These are phyloP conservation scores for Neurospora sp. DNA, from an alignment of 495 filamentous ascomycete genomes.

Conservation along the genomic window DNA sequence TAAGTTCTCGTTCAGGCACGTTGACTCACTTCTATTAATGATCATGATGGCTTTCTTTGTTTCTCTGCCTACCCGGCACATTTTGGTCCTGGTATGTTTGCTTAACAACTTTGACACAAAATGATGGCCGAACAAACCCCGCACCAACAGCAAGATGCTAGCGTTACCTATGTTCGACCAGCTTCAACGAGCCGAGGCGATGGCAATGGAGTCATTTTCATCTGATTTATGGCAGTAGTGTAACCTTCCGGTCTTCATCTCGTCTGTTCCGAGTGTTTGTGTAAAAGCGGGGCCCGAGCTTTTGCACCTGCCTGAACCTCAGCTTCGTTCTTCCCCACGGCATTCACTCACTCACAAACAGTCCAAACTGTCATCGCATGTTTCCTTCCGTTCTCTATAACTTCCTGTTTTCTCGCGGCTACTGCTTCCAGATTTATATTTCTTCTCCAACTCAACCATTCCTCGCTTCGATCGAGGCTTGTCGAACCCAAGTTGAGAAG, in stretches of 20 bases:
- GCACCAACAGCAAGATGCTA: background rate
- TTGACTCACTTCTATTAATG: background rate
- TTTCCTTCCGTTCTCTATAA: background rate
- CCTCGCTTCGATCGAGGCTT: background rate
- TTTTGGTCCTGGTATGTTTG: background rate
- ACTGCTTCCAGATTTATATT: background rate
- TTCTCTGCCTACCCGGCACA: background rate
- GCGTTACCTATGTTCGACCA: background rate
- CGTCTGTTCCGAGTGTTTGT: background rate
- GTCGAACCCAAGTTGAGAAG: background rate
- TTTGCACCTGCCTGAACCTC: background rate
- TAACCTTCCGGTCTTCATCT: background rate
- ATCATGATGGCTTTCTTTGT: background rate
- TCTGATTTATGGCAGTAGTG: background rate
- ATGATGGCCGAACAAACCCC: background rate
- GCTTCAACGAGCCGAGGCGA: background rate
- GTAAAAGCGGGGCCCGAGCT: background rate
- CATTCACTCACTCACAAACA: background rate
- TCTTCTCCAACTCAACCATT: background rate
- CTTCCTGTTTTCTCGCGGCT: background rate
- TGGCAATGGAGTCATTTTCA: background rate
- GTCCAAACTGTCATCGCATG: background rate
- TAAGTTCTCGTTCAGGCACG: slow-evolving; percentile 14
- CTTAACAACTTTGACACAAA: background rate
- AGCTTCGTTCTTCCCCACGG: background rate